phyloP scores from a whole-genome alignment of 805 yeast species.

The Peterozyma toletana region DNA sequence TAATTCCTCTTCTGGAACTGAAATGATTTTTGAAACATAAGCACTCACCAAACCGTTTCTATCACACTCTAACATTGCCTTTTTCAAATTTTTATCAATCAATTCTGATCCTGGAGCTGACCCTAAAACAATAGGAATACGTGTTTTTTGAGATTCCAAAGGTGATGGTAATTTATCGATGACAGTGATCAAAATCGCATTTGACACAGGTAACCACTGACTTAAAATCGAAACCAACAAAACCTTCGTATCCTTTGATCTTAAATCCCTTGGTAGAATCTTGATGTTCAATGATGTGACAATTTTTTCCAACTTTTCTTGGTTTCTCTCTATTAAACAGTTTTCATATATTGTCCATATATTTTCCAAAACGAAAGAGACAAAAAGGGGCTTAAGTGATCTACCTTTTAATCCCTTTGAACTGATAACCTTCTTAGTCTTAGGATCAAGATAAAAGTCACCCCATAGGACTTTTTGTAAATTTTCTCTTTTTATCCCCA shows the following conservation, averaged over 20 bases:
- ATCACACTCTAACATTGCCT: constrained; percentile 63
- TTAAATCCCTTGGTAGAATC: constrained; percentile 65
- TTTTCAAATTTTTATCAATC: constrained; percentile 40
- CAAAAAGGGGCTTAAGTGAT: constrained; percentile 72
- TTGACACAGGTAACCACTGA: constrained; percentile 93
- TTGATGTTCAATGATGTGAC: constrained; percentile 62
- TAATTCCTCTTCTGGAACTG: constrained; percentile 75
- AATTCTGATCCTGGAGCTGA: constrained; percentile 43
- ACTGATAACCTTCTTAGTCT: constrained; percentile 74
- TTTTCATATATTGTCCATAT: constrained; percentile 88
- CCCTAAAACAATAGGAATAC: constrained; percentile 63
- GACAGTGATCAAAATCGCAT: constrained; percentile 76
- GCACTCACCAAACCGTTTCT: constrained; percentile 60
- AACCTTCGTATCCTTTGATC: constrained; percentile 67
- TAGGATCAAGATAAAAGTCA: constrained; percentile 83
- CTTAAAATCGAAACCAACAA: constrained; percentile 64
- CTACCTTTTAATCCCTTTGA: constrained; percentile 58
- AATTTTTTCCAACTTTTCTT: constrained; percentile 69
- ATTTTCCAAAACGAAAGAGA: constrained; percentile 76
- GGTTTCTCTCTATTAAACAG: constrained; percentile 55
- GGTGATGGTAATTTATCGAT: constrained; percentile 87
- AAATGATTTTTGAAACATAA: constrained; percentile 83
- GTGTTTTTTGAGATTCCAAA: constrained; percentile 56
- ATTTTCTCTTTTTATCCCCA: constrained; percentile 76
- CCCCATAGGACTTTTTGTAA: constrained; percentile 94